Conservation (phyloP, 495 filamentous ascomycete genomes). For the Penicillium chermesinum region DNA sequence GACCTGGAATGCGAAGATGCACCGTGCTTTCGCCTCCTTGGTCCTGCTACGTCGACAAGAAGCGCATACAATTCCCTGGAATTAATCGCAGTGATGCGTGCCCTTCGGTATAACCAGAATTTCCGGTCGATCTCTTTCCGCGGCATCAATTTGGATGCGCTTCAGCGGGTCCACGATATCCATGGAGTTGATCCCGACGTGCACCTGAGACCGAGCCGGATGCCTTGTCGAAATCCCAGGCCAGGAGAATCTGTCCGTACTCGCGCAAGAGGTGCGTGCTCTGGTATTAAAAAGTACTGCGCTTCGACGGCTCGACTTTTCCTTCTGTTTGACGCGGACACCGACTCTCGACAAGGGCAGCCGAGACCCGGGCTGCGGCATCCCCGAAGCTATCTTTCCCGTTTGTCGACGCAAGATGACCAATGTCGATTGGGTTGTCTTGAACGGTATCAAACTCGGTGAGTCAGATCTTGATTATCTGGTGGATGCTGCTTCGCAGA, state of each 20-base stretch:
- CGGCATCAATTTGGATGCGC: slow-evolving; percentile 62
- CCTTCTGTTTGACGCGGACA: slow-evolving; percentile 48
- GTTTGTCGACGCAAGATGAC: slow-evolving; percentile 68
- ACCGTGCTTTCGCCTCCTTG: slow-evolving; percentile 77
- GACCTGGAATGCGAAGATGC: slow-evolving; percentile 71
- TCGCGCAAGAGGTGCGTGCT: slow-evolving; percentile 70
- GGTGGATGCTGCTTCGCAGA: slow-evolving; percentile 61
- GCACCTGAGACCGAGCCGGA: slow-evolving; percentile 51
- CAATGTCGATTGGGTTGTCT: slow-evolving; percentile 71
- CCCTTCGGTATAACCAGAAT: slow-evolving; percentile 86
- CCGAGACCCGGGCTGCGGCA: slow-evolving; percentile 66
- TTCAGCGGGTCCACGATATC: slow-evolving; percentile 57
- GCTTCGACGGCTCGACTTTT: slow-evolving; percentile 61
- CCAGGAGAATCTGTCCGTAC: slow-evolving; percentile 53
- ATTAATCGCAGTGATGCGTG: slow-evolving; percentile 77
- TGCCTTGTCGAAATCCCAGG: slow-evolving; percentile 53
- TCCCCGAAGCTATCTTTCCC: slow-evolving; percentile 74
- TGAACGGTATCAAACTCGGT: slow-evolving; percentile 79
- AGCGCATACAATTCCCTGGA: slow-evolving; percentile 66
- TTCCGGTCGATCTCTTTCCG: slow-evolving; percentile 82
- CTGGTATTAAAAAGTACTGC: slow-evolving; percentile 62
- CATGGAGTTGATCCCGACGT: slow-evolving; percentile 62
- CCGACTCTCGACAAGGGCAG: slow-evolving; percentile 47
- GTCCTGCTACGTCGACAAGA: slow-evolving; percentile 50
- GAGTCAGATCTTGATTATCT: slow-evolving; percentile 73